Conservation (phyloP, 2,329 filamentous ascomycete genomes). For the Daldinia eschscholtzii region DNA sequence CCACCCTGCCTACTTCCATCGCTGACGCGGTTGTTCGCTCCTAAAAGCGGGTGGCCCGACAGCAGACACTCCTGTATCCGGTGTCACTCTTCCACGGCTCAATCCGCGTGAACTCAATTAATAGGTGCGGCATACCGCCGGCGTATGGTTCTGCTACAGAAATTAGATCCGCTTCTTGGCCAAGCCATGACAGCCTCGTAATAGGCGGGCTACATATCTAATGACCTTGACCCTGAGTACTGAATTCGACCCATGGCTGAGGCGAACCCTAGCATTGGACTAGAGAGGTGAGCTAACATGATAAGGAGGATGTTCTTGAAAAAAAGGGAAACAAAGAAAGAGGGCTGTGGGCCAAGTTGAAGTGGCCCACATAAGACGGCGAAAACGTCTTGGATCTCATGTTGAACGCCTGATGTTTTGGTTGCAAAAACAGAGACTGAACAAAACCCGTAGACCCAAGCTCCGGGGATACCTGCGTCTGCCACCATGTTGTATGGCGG, state of each 20-base stretch:
- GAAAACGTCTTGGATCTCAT: constrained; percentile 75
- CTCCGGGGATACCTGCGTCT: constrained; percentile 60
- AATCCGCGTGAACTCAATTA: constrained; percentile 14
- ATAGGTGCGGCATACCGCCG: constrained; percentile 16
- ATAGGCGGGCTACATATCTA: constrained; percentile 10
- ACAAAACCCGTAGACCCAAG: constrained; percentile 77
- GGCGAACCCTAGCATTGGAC: constrained; percentile 9
- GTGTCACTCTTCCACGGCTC: constrained; percentile 8
- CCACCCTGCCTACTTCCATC: constrained; percentile 14
- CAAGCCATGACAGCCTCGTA: constrained; percentile 7
- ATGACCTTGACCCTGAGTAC: constrained; percentile 14
- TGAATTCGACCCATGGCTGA: constrained; percentile 6
- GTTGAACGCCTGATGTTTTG: constrained; percentile 87
- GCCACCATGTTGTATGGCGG: constrained; percentile 81
- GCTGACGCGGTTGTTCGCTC: neutral
- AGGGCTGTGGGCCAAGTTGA: constrained; percentile 72
- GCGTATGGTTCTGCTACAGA: constrained; percentile 16
- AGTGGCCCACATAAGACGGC: constrained; percentile 70
- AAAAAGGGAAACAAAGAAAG: constrained; percentile 42
- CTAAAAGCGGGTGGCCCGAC: constrained; percentile 9
- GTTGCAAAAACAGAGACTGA: constrained; percentile 87
- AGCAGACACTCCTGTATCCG: constrained; percentile 11
- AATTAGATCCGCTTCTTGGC: constrained; percentile 28
- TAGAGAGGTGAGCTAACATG: constrained; percentile 21
- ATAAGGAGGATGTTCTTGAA: constrained; percentile 33